phyloP scores from a whole-genome alignment of 495 filamentous ascomycete genomes.

The Aspergillus conjunctus region DNA sequence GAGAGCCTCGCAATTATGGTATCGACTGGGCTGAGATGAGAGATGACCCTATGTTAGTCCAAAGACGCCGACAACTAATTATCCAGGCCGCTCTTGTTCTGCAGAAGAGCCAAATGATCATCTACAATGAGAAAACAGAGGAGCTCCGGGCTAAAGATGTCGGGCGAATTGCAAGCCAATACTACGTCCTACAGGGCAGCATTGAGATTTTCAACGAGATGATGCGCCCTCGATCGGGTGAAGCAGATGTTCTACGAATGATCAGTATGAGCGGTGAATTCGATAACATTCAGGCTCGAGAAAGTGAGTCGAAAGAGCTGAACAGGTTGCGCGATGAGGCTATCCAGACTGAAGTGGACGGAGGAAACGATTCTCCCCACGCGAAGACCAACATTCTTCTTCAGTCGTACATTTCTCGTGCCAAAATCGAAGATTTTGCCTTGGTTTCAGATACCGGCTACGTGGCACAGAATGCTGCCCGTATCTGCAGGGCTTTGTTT shows the following conservation, averaged over 20 bases:
- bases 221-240: conserved; percentile 79
- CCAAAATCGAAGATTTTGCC: conserved; percentile 87
- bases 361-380: conserved; percentile 75
- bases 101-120: conserved; percentile 95
- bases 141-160: conserved; percentile 91
- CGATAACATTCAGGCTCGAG: conserved; percentile 90
- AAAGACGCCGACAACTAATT: conserved; percentile 77
- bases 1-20: conserved; percentile 89
- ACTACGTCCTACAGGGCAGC: conserved; percentile 89
- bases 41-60: conserved; percentile 82
- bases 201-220: conserved; percentile 93
- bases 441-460: conserved; percentile 89
- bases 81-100: conserved; percentile 84
- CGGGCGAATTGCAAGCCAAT: conserved; percentile 95
- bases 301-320: conserved; percentile 83
- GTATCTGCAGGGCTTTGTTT: conserved; percentile 93
- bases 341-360: conserved; percentile 71
- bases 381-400: conserved; percentile 94
- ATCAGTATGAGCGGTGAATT: conserved; percentile 97
- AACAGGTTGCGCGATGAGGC: conserved; percentile 62
- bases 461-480: conserved; percentile 90
- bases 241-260: conserved; percentile 91
- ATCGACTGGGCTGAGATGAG: conserved; percentile 90
- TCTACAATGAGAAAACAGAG: conserved; percentile 92
- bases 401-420: conserved; percentile 92